Conservation (phyloP, 768 basidiomycete species). For the Tylopilus plumbeoviolaceoides region DNA sequence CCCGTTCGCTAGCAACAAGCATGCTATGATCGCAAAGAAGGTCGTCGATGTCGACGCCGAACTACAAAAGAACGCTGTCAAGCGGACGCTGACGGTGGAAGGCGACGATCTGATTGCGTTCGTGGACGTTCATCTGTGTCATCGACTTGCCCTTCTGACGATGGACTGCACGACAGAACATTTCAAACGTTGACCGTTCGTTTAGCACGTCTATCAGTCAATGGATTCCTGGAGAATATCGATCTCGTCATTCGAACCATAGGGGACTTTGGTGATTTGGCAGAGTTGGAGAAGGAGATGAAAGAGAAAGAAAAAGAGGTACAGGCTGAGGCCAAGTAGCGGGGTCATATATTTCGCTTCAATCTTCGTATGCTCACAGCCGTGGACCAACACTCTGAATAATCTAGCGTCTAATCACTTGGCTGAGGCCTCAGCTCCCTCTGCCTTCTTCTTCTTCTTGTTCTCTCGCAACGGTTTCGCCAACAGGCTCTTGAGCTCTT, state of each 20-base stretch:
- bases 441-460: conserved; percentile 89
- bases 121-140: conserved; percentile 26
- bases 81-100: conserved; percentile 64
- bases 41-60: conserved; percentile 86
- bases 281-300: conserved; percentile 28
- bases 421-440: conserved; percentile 38
- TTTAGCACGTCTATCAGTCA: conserved; percentile 77
- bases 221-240: conserved; percentile 86
- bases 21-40: conserved; percentile 78
- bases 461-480: conserved; percentile 77
- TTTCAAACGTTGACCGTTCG: conserved; percentile 80
- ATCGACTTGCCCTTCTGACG: conserved; percentile 1
- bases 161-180: conserved; percentile 38
- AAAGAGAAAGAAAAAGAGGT: not conserved
- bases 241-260: conserved; percentile 83
- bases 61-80: conserved; percentile 76
- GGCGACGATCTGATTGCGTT: conserved; percentile 73
- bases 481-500: conserved; percentile 76
- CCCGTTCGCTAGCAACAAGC: conserved; percentile 69
- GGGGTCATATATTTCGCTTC: conserved; percentile 10
- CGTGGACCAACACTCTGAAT: conserved; percentile 10
- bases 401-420: conserved; percentile 21
- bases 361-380: conserved; percentile 11
- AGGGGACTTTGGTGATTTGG: conserved; percentile 72
- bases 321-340: conserved; percentile 4